phyloP scores from a whole-genome alignment of 2,329 filamentous ascomycete genomes.

The Cladosporium sp. region DNA sequence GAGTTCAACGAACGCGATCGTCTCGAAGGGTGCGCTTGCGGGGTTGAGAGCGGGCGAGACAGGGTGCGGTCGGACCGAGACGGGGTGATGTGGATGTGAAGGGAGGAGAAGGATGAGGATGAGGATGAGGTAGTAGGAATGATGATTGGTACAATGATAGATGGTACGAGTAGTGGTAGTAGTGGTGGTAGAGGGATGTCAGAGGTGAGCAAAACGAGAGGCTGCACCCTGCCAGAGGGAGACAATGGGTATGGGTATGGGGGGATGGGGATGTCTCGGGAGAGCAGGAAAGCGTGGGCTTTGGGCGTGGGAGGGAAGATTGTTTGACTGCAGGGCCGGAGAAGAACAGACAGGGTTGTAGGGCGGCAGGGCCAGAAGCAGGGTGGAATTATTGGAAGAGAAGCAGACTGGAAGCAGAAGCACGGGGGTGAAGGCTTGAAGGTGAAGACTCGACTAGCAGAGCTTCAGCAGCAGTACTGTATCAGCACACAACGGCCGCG shows the following conservation, averaged over 20 bases:
- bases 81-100: background rate
- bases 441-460: background rate
- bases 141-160: background rate
- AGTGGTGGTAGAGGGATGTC: background rate
- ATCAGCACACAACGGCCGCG: background rate
- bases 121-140: background rate
- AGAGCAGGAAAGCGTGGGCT: background rate
- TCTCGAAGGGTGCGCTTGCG: slow-evolving; percentile 14
- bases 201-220: background rate
- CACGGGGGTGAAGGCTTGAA: background rate
- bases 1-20: slow-evolving; percentile 16
- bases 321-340: background rate
- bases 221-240: slow-evolving; percentile 11
- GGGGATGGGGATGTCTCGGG: slow-evolving; percentile 10
- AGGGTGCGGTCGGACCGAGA: slow-evolving; percentile 8
- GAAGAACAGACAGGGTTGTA: background rate
- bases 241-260: background rate
- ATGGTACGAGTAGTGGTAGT: background rate
- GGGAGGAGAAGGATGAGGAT: background rate
- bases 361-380: slow-evolving; percentile 1
- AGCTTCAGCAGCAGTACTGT: background rate
- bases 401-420: background rate
- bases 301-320: background rate
- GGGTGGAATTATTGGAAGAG: background rate
- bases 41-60: slow-evolving; percentile 6